A percentile compares a stretch with the other conserved stretches of the same genome.
Evolutionary conservation across 371 early-diverging fungal species (phyloP).

Genomic region (Rhizopus delemar): DNA sequence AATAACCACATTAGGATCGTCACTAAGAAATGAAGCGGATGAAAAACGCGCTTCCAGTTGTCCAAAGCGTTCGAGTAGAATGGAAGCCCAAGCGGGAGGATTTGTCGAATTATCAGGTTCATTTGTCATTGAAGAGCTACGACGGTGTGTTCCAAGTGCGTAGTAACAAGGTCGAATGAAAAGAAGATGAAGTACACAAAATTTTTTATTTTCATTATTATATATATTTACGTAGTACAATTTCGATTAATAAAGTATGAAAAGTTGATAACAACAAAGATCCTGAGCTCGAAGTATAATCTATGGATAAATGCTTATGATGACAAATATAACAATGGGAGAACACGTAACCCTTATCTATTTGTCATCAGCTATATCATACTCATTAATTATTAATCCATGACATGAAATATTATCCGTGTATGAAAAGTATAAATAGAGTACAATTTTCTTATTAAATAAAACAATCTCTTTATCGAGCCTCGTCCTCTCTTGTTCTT

Average conservation of each 20-base stretch:
- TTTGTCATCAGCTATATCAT: too few species aligned
- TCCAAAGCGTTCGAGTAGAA: not conserved
- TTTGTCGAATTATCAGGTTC: not conserved
- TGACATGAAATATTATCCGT: too few species aligned
- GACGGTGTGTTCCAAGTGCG: slow-evolving; percentile 5
- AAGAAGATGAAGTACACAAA: slow-evolving; percentile 3
- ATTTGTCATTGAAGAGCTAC: not conserved
- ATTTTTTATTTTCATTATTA: not conserved
- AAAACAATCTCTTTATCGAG: too few species aligned
- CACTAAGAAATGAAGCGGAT: not conserved
- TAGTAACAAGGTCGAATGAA: not conserved
- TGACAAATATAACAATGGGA: too few species aligned
- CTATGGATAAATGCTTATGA: too few species aligned
- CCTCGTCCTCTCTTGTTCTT: too few species aligned
- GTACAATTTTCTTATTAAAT: too few species aligned
- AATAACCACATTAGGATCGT: not conserved
- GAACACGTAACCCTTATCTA: too few species aligned
- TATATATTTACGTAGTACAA: not conserved
- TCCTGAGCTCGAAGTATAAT: too few species aligned
- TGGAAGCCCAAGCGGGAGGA: not conserved
- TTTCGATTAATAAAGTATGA: not conserved
- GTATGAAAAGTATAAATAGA: too few species aligned
- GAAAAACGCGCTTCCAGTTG: not conserved
- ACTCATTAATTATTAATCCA: too few species aligned
- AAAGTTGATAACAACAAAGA: not conserved